A percentile compares a stretch with the other conserved stretches of the same genome.
These are phyloP conservation scores for Panicum virgatum DNA, from an alignment of 202 grass and related monocot genomes.

Conservation along the genomic window DNA sequence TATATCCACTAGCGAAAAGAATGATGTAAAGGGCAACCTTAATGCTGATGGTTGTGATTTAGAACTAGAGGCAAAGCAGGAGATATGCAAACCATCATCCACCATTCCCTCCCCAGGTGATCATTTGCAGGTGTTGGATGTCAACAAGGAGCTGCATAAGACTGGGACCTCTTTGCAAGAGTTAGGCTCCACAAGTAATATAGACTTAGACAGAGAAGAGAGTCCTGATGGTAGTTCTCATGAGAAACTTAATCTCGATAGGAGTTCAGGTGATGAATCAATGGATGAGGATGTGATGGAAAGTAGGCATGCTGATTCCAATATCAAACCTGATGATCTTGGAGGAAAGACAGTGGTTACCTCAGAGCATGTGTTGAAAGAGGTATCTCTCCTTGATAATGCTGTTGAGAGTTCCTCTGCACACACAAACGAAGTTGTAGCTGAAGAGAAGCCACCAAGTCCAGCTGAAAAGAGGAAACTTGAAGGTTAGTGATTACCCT, in stretches of 20 bases:
- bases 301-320: slow-evolving; percentile 62
- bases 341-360: slow-evolving; percentile 35
- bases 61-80: slow-evolving; percentile 68
- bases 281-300: slow-evolving; percentile 89
- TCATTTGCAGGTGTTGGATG: slow-evolving; percentile 38
- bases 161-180: slow-evolving; percentile 49
- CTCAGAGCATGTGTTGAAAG: slow-evolving; percentile 42
- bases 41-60: slow-evolving; percentile 84
- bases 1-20: slow-evolving; percentile 62
- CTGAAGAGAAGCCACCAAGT: slow-evolving; percentile 57
- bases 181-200: slow-evolving; percentile 42
- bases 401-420: slow-evolving; percentile 37
- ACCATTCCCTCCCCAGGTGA: slow-evolving; percentile 37
- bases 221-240: slow-evolving; percentile 44
- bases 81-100: slow-evolving; percentile 63
- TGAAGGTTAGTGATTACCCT: slow-evolving; percentile 27
- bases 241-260: slow-evolving; percentile 79
- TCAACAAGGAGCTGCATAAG: slow-evolving; percentile 52
- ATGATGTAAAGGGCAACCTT: slow-evolving; percentile 56
- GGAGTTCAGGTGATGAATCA: slow-evolving; percentile 90
- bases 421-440: slow-evolving; percentile 53
- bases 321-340: slow-evolving; percentile 45
- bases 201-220: slow-evolving; percentile 51
- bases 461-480: slow-evolving; percentile 86
- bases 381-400: slow-evolving; percentile 46